A percentile compares a stretch with the other conserved stretches of the same genome.
Conservation (phyloP, 192 early-diverging fungal species). For the Geosiphon pyriformis region DNA sequence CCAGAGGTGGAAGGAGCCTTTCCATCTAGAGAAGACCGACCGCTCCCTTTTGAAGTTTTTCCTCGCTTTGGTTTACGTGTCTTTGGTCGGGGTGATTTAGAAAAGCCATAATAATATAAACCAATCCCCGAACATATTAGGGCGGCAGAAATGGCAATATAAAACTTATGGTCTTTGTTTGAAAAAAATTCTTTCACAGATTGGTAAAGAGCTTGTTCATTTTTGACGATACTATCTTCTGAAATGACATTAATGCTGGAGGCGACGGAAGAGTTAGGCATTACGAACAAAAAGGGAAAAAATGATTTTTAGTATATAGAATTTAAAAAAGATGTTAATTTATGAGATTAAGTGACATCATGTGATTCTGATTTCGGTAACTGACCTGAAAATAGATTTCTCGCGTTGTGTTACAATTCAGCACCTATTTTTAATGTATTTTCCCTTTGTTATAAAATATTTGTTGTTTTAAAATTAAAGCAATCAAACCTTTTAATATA, state of each 20-base stretch:
- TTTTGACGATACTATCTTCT: constrained; percentile 5
- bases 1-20: constrained; percentile 19
- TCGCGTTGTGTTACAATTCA: too few species aligned
- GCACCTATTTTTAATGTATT: too few species aligned
- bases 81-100: constrained; percentile 31
- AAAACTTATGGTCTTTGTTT: constrained; percentile 68
- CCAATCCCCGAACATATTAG: constrained; percentile 54
- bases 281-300: neutral
- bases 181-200: constrained; percentile 46
- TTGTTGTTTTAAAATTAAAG: too few species aligned
- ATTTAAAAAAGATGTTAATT: too few species aligned
- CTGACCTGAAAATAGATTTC: too few species aligned
- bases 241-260: constrained; percentile 8
- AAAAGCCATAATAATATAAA: constrained; percentile 57
- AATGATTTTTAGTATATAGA: too few species aligned
- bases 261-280: neutral
- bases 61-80: constrained; percentile 38
- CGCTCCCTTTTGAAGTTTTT: constrained; percentile 38
- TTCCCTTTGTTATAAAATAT: too few species aligned
- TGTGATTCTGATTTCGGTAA: too few species aligned
- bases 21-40: constrained; percentile 28
- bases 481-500: too few species aligned
- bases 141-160: constrained; percentile 56
- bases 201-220: neutral
- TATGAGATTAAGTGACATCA: too few species aligned